These are phyloP conservation scores for Xylaria polymorpha DNA, from an alignment of 2,329 filamentous ascomycete genomes.

Conservation along the genomic window DNA sequence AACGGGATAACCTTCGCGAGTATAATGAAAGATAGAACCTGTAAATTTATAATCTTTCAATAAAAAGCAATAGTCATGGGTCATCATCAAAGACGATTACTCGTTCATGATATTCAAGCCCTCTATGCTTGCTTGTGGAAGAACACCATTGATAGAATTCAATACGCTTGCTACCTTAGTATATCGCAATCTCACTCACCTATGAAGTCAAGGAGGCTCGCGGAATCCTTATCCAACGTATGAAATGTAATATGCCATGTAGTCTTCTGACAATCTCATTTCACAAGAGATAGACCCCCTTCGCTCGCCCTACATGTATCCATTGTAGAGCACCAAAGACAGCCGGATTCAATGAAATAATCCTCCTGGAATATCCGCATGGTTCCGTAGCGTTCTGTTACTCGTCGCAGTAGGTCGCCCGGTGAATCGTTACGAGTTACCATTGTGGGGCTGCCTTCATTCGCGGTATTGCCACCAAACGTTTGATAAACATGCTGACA, in stretches of 20 bases:
- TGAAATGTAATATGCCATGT: not conserved
- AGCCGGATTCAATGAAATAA: too few species aligned
- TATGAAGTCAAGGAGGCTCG: not conserved
- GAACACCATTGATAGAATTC: not conserved
- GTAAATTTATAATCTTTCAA: not conserved
- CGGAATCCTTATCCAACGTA: not conserved
- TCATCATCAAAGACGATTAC: not conserved
- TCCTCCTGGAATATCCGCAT: not conserved
- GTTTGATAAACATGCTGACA: not conserved
- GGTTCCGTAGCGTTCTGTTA: not conserved
- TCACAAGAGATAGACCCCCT: not conserved
- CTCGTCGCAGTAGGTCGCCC: too few species aligned
- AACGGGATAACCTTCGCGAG: not conserved
- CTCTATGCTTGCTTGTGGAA: not conserved
- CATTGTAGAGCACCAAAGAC: too few species aligned
- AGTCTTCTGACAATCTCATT: not conserved
- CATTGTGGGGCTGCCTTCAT: not conserved
- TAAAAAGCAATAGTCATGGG: not conserved
- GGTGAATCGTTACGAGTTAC: not conserved
- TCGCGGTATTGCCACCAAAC: not conserved
- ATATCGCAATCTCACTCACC: not conserved
- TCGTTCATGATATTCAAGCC: not conserved
- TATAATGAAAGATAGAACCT: not conserved
- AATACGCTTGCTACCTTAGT: not conserved
- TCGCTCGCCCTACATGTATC: not conserved